A percentile compares a stretch with the other conserved stretches of the same genome.
Evolutionary conservation across 345 rosid genomes (phyloP).

Genomic region (Eucalyptus paniculata): DNA sequence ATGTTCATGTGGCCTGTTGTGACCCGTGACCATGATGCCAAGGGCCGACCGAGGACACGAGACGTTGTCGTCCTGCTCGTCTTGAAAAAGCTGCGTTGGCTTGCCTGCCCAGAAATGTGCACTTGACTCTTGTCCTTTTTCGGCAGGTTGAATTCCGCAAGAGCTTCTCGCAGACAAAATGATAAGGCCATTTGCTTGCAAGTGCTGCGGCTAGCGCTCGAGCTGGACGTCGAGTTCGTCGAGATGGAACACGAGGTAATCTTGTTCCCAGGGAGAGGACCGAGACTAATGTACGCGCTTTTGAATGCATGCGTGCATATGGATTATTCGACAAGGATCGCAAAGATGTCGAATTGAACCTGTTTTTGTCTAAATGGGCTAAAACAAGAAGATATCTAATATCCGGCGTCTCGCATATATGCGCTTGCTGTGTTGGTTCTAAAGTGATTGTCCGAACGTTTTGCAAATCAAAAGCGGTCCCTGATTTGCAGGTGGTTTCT

Average conservation of each 20-base stretch:
- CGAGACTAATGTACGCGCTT: neutral
- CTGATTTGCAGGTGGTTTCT: neutral
- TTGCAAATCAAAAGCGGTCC: neutral
- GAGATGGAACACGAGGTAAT: neutral
- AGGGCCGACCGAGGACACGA: neutral
- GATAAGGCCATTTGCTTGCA: neutral
- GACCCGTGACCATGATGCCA: neutral
- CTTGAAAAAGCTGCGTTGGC: neutral
- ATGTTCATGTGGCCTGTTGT: neutral
- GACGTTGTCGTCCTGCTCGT: neutral
- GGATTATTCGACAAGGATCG: neutral
- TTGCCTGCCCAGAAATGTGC: neutral
- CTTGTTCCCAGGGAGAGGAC: neutral
- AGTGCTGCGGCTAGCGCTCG: neutral
- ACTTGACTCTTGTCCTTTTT: neutral
- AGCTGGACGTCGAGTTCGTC: neutral
- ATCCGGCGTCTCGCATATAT: neutral
- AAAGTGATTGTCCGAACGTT: neutral
- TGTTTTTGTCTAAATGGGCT: neutral
- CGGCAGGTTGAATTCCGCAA: neutral
- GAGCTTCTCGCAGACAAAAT: neutral
- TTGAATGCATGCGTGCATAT: neutral
- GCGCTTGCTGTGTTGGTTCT: neutral
- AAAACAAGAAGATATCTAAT: neutral
- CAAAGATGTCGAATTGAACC: neutral